Evolutionary conservation across 1,139 yeast species (phyloP).

Genomic region (Yamadazyma spencermartinsiae): DNA sequence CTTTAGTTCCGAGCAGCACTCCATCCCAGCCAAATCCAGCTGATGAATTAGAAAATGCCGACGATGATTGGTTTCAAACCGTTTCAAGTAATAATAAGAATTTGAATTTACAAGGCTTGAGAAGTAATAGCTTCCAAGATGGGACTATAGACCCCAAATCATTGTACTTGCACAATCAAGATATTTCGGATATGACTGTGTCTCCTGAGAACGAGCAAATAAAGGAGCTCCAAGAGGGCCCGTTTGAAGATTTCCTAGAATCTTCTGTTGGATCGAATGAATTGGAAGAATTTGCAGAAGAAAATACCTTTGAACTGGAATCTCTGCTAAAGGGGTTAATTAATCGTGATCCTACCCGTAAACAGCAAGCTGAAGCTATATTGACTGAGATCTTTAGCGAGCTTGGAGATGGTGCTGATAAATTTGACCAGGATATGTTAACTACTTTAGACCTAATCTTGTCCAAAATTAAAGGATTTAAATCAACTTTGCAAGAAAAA

Average conservation of each 20-base stretch:
- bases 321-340: slow-evolving; percentile 3
- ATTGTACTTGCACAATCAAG: neutral
- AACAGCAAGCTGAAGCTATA: neutral
- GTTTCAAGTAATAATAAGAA: slow-evolving; percentile 7
- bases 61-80: slow-evolving; percentile 11
- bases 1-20: neutral
- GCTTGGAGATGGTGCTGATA: neutral
- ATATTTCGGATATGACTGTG: too few relatives aligned
- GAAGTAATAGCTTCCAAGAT: neutral
- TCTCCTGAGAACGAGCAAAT: neutral
- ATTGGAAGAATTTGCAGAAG: neutral
- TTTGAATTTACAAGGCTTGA: slow-evolving; percentile 3
- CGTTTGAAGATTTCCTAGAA: neutral
- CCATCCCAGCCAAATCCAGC: too few relatives aligned
- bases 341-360: neutral
- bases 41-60: neutral
- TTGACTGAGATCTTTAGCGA: neutral
- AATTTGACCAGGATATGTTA: neutral
- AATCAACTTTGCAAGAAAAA: neutral
- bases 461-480: neutral
- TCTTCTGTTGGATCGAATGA: neutral
- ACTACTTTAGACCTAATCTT: neutral
- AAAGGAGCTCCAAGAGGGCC: too few relatives aligned
- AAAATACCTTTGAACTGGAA: neutral
- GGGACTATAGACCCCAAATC: neutral